Percentiles rank a stretch among this genome's conserved stretches.
Conservation (phyloP, 2,329 filamentous ascomycete species). For the Fusarium agapanthi region DNA sequence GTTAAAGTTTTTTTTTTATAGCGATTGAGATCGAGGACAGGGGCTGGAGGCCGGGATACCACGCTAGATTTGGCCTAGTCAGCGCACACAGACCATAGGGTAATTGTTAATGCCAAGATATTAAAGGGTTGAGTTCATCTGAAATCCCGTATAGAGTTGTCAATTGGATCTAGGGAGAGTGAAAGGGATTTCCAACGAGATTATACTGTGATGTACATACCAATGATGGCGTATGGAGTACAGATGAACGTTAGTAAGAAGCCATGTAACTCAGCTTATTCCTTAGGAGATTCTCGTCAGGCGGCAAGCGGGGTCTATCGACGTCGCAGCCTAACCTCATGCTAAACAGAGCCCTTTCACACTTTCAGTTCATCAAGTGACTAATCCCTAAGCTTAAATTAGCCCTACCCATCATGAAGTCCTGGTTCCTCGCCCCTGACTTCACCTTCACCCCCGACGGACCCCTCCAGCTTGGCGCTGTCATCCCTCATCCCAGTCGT, state of each 20-base stretch:
- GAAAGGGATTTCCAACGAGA: rapidly evolving
- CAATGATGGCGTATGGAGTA: too few relatives aligned
- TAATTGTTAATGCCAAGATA: background rate
- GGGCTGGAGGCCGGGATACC: background rate
- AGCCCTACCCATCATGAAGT: background rate
- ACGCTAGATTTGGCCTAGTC: background rate
- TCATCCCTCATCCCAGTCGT: background rate
- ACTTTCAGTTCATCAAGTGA: rapidly evolving
- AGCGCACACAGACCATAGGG: background rate
- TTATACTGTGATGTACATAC: too few relatives aligned
- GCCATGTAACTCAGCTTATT: too few relatives aligned
- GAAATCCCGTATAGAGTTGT: background rate
- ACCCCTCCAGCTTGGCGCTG: background rate
- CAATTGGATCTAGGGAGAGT: rapidly evolving
- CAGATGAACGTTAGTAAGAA: too few relatives aligned
- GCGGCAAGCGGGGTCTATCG: too few relatives aligned
- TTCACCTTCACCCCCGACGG: background rate
- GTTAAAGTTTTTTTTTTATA: conserved; percentile 7
- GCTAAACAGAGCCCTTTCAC: too few relatives aligned
- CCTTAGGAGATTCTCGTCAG: too few relatives aligned
- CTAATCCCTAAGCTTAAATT: rapidly evolving
- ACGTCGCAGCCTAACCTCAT: too few relatives aligned
- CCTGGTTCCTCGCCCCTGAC: background rate
- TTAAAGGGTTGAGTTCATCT: background rate
- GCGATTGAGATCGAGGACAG: background rate